Conservation (phyloP, 148 eudicot species). For the Arctostaphylos glauca region DNA sequence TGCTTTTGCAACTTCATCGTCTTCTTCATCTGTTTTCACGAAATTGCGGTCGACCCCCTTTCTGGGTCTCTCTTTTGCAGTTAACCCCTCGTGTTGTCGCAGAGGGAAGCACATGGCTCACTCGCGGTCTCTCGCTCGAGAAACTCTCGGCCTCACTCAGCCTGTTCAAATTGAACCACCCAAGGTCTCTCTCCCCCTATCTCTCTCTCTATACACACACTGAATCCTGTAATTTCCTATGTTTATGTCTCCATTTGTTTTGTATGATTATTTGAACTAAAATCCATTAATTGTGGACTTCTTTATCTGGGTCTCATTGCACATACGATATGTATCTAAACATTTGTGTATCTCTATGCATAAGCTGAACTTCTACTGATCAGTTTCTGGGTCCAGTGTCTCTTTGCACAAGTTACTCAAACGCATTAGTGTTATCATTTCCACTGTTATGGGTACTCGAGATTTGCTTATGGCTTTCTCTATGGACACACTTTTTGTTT, state of each 20-base stretch:
- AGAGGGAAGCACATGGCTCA: slow-evolving; percentile 56
- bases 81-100: slow-evolving; percentile 12
- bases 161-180: slow-evolving; percentile 51
- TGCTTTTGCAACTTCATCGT: background rate
- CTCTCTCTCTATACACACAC: background rate
- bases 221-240: background rate
- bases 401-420: background rate
- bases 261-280: background rate
- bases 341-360: background rate
- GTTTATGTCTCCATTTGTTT: background rate
- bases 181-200: slow-evolving; percentile 42
- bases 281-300: background rate
- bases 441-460: background rate
- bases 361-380: background rate
- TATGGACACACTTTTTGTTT: background rate
- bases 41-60: background rate
- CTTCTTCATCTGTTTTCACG: background rate
- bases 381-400: background rate
- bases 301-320: background rate
- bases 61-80: slow-evolving; percentile 10
- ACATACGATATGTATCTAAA: background rate
- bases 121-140: slow-evolving; percentile 28
- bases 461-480: background rate
- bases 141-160: slow-evolving; percentile 77
- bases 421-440: background rate